phyloP scores from a whole-genome alignment of 2,329 filamentous ascomycete genomes.

The Mycosphaerella sp. region DNA sequence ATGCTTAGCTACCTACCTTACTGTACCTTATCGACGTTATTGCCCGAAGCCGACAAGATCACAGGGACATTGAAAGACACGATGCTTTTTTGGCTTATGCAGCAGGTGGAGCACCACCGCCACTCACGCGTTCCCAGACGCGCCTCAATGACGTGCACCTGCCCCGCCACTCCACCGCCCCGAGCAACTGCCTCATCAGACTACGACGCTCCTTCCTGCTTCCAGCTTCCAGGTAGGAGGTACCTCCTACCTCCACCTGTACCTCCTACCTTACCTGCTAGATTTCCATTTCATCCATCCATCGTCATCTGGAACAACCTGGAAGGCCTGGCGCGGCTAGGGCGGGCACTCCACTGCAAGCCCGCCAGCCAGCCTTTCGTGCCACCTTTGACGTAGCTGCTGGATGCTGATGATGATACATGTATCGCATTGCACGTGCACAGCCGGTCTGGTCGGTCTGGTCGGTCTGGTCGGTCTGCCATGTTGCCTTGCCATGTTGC shows the following conservation, averaged over 20 bases:
- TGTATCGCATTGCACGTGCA: no score
- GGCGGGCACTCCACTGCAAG: not conserved
- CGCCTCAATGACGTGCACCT: not conserved
- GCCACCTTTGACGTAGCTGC: conserved; percentile 6
- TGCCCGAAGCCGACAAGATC: no score
- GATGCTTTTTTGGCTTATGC: conserved; percentile 6
- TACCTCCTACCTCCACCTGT: not conserved
- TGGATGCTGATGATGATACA: not conserved
- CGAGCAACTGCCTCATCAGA: not conserved
- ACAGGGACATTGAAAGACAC: not conserved
- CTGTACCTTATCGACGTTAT: no score
- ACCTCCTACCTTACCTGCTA: no score
- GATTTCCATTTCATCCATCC: not conserved
- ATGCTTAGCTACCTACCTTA: not conserved
- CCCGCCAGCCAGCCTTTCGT: not conserved
- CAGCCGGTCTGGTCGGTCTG: no score
- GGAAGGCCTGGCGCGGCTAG: not conserved
- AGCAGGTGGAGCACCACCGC: not conserved
- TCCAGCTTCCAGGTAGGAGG: no score
- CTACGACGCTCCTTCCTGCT: no score
- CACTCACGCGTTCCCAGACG: not conserved
- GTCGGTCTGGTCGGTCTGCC: not conserved
- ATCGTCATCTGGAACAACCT: not conserved
- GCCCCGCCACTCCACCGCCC: no score
- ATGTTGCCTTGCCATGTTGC: not conserved